phyloP scores from a whole-genome alignment of 108 stramenopile genomes.

The Pseudonitzschia multiseries region DNA sequence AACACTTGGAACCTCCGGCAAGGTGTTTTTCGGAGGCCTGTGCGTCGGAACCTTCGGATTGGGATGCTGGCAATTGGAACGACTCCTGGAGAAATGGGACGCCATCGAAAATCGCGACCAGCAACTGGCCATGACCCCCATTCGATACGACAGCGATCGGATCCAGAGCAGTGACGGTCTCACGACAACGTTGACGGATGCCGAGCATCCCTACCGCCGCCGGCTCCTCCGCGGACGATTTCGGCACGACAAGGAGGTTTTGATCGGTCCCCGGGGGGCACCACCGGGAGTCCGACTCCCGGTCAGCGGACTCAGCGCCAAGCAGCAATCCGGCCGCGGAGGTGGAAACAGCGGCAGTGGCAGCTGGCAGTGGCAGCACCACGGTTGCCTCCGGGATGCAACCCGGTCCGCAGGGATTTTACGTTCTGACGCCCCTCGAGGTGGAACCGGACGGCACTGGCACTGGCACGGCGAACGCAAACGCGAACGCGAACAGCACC shows the following conservation, averaged over 20 bases:
- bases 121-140: slow-evolving; percentile 56
- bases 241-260: slow-evolving; percentile 58
- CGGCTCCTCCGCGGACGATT: slow-evolving; percentile 50
- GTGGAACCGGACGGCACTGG: slow-evolving; percentile 23
- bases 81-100: slow-evolving; percentile 73
- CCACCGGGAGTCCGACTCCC: slow-evolving; percentile 65
- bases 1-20: slow-evolving; percentile 31
- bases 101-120: slow-evolving; percentile 52
- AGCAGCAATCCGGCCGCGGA: too few species aligned
- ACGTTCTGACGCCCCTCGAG: slow-evolving; percentile 73
- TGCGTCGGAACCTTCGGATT: slow-evolving; percentile 81
- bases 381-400: slow-evolving; percentile 50
- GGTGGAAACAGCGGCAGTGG: not conserved
- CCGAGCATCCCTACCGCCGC: slow-evolving; percentile 46
- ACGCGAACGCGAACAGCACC: not conserved
- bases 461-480: not conserved
- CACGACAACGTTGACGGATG: too few species aligned
- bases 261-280: slow-evolving; percentile 85
- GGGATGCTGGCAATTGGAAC: slow-evolving; percentile 78
- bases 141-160: not conserved
- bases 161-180: slow-evolving; percentile 20
- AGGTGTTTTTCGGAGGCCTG: slow-evolving; percentile 72
- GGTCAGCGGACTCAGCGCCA: slow-evolving; percentile 12
- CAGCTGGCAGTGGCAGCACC: slow-evolving; percentile 31
- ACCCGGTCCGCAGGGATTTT: slow-evolving; percentile 75